Base-by-base conservation (phyloP, 495 filamentous ascomycete species). In the Penicillium parvum region DNA sequence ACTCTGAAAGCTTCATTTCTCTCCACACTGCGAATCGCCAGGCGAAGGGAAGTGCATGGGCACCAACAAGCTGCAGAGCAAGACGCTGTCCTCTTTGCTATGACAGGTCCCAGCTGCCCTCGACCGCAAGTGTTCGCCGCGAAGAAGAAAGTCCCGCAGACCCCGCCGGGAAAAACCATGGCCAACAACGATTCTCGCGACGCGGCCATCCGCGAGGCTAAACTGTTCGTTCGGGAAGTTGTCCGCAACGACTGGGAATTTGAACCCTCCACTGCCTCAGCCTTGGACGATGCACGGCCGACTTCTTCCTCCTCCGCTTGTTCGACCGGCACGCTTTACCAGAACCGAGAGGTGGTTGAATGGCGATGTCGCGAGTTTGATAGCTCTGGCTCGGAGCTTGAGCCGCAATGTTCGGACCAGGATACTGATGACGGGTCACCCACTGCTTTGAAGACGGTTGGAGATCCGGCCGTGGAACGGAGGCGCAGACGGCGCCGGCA, bases 401-500 rank as follows among this genome's bases (percentile, higher is more conserved):
- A 71, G 21, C 61, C 66, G 0, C 58, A 56, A 29, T 56, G 47
- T 1, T 67, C 66, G 2, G 57, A 58, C 23, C 49, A 59, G 6
- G 53, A 46, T 4, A 14, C 16, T 20, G 52, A 60, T 20, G 17
- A 23, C 7, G 52, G 45, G 3, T 33, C 37, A 7, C 27, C 46
- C 7, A 30, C 33, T 7, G 20, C 27, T 61, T 4, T 15, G 29
- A 54, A 29, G 7, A 2, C 36, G 4, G 7, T 20, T 9, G 48
- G 37, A 5, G 51, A 52, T 20, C 32, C 49, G 22, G 64, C 71
- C 4, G 58, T 66, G 40, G 63, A 77, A 40, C 72, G 78, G 26
- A 79, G 82, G 32, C 70, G 75, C 39, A 77, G 79, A 45, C 71
- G 85, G 48, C 71, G 76, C 48, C 73, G 68, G 7, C 62, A 65